These are phyloP conservation scores for Mycena sanguinolenta DNA, from an alignment of 768 basidiomycete species.

Conservation along the genomic window DNA sequence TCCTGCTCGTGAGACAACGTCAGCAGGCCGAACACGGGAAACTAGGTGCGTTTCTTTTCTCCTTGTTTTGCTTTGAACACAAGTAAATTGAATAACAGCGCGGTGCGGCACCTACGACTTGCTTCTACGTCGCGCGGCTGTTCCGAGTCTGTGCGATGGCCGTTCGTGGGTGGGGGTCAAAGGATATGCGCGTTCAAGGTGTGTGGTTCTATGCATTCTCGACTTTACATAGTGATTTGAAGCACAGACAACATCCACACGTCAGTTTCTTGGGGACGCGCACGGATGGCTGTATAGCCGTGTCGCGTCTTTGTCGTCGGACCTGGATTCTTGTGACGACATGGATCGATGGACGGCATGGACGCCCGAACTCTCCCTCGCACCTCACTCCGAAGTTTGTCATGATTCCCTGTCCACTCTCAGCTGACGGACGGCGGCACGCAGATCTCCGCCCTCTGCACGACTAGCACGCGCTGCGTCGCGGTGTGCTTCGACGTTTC, in stretches of 20 bases:
- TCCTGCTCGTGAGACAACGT: background rate
- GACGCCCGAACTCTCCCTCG: constrained; percentile 26
- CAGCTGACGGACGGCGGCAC: background rate
- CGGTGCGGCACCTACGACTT: constrained; percentile 7
- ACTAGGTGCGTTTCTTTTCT: too few species aligned
- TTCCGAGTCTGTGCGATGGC: constrained; percentile 10
- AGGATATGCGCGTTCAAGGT: constrained; percentile 12
- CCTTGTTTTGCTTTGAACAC: too few species aligned
- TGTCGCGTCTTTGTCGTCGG: background rate
- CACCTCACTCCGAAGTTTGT: constrained; percentile 18
- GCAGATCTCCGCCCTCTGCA: constrained; percentile 28
- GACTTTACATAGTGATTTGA: background rate
- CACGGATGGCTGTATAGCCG: constrained; percentile 28
- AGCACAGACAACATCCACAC: constrained; percentile 9
- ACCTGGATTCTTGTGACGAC: background rate
- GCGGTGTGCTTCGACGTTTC: constrained; percentile 31
- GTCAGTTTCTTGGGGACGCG: constrained; percentile 31
- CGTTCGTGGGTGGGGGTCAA: background rate
- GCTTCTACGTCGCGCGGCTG: constrained; percentile 3
- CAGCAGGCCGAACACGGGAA: constrained; percentile 6
- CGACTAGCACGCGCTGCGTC: constrained; percentile 17
- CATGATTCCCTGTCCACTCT: background rate
- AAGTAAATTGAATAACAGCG: background rate
- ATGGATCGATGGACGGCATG: constrained; percentile 18
- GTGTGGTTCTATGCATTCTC: background rate